These are phyloP conservation scores for Colletotrichum musicola DNA, from an alignment of 2,329 filamentous ascomycete species.

Conservation along the genomic window DNA sequence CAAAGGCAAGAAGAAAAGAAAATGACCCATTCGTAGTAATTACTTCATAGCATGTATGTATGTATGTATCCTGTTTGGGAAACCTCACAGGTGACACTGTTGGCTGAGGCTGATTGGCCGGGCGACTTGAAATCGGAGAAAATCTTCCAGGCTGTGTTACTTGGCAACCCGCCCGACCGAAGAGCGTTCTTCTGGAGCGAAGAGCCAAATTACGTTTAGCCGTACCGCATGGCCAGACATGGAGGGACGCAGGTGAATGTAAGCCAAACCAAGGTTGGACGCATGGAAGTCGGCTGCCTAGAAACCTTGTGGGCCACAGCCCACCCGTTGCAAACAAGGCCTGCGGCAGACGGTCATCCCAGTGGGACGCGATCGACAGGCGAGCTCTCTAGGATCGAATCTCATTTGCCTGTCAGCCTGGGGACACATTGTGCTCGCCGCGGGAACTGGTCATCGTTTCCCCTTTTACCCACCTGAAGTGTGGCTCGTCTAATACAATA, in stretches of 20 bases:
- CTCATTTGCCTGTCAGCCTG: not conserved
- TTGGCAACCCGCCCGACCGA: not conserved
- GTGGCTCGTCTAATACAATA: not conserved
- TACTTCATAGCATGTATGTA: no score
- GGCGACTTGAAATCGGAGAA: not conserved
- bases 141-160: not conserved
- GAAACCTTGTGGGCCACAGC: not conserved
- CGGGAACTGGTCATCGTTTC: not conserved
- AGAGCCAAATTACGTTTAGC: conserved; percentile 1
- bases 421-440: not conserved
- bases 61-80: not conserved
- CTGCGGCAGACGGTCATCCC: not conserved
- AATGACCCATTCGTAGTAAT: no score
- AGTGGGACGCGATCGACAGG: not conserved
- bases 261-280: not conserved
- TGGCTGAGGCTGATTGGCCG: not conserved
- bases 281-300: not conserved
- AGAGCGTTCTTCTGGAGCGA: not conserved
- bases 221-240: conserved; percentile 5
- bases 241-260: not conserved
- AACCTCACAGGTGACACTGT: not conserved
- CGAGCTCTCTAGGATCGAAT: not conserved
- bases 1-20: no score
- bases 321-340: not conserved
- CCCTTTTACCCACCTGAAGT: not conserved